These are phyloP conservation scores for Telfairia occidentalis DNA, from an alignment of 331 rosid genomes.

Conservation along the genomic window DNA sequence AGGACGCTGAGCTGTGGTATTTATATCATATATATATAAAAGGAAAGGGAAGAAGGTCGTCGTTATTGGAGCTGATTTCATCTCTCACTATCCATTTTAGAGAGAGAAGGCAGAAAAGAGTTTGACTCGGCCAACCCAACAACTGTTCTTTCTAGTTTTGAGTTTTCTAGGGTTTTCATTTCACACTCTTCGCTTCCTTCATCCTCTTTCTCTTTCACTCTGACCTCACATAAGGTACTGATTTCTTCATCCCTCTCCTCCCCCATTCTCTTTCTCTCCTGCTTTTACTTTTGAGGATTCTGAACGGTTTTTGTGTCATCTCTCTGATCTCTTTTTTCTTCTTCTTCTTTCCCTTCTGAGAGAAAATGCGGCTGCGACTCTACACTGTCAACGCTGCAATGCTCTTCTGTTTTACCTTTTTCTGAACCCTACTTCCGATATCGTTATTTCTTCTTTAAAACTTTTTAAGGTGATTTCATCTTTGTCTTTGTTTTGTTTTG, in stretches of 20 bases:
- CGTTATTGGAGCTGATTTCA: constrained; percentile 4
- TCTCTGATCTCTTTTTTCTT: background rate
- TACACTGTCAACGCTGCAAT: background rate
- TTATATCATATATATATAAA: background rate
- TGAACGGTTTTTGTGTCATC: background rate
- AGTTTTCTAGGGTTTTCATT: constrained; percentile 17
- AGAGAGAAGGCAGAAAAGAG: background rate
- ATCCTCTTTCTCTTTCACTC: too few species aligned
- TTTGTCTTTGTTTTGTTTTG: too few species aligned
- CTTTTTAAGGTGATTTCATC: background rate
- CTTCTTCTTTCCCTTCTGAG: background rate
- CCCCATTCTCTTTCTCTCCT: background rate
- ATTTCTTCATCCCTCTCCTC: background rate
- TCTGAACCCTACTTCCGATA: background rate
- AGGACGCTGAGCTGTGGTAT: background rate
- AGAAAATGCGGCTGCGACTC: background rate
- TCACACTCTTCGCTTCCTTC: background rate
- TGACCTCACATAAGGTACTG: background rate
- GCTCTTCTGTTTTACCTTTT: background rate
- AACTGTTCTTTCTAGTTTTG: too few species aligned
- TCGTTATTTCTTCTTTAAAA: background rate
- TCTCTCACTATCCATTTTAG: constrained; percentile 1
- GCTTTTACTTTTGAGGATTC: background rate
- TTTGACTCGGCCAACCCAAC: background rate
- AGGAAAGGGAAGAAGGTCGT: background rate